A percentile compares a stretch with the other conserved stretches of the same genome.
These are phyloP conservation scores for Seiridium unicorne DNA, from an alignment of 2,329 filamentous ascomycete genomes.

Conservation along the genomic window DNA sequence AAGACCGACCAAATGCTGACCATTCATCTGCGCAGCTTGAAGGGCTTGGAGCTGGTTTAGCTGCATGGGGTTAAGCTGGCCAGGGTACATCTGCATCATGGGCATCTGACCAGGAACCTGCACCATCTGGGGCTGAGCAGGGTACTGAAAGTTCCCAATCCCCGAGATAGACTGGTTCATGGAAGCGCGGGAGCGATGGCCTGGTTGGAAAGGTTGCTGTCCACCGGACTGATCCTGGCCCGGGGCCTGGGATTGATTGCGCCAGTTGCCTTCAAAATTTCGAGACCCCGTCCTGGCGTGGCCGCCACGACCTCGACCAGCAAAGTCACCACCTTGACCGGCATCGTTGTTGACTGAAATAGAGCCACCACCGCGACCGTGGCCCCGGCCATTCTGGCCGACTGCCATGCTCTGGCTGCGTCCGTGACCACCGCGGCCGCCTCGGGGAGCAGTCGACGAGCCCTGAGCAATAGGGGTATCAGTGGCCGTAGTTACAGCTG, in stretches of 20 bases:
- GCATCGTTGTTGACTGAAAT: constrained; percentile 53
- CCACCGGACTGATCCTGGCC: constrained; percentile 60
- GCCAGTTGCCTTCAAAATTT: constrained; percentile 98
- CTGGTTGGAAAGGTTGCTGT: constrained; percentile 81
- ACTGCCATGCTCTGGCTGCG: constrained; percentile 91
- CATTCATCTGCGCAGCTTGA: constrained; percentile 81
- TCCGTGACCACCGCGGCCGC: constrained; percentile 61
- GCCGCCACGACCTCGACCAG: constrained; percentile 64
- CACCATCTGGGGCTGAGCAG: constrained; percentile 81
- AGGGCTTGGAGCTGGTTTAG: constrained; percentile 88
- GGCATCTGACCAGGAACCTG: constrained; percentile 83
- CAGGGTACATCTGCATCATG: constrained; percentile 79
- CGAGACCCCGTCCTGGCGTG: constrained; percentile 82
- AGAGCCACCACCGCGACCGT: constrained; percentile 62
- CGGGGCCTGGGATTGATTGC: constrained; percentile 70
- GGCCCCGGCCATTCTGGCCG: constrained; percentile 67
- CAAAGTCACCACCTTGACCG: constrained; percentile 54
- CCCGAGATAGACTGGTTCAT: constrained; percentile 82
- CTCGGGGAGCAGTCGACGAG: constrained; percentile 44
- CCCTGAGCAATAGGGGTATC: constrained; percentile 39
- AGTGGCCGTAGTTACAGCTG: constrained; percentile 41
- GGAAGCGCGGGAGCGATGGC: constrained; percentile 82
- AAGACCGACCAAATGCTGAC: constrained; percentile 69
- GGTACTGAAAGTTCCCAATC: constrained; percentile 86
- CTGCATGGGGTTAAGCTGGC: constrained; percentile 86